Evolutionary conservation across 108 stramenopile species (phyloP).

Genomic region (Fragilariopsis cylindrus): DNA sequence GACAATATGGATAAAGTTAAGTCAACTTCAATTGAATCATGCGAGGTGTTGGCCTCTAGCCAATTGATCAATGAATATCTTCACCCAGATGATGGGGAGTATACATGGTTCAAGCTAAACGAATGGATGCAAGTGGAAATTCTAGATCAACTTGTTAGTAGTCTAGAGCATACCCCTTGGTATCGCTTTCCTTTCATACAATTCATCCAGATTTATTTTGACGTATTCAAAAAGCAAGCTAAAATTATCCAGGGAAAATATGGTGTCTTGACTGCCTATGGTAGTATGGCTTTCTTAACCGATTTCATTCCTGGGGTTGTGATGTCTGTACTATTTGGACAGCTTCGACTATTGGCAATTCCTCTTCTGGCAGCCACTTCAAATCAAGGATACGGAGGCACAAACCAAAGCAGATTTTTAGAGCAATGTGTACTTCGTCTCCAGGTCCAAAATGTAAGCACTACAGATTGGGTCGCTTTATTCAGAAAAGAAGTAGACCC

Average conservation of each 20-base stretch:
- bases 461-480: not conserved
- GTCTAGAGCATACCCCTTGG: slow-evolving; percentile 17
- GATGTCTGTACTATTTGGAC: slow-evolving; percentile 4
- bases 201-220: not conserved
- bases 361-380: no score
- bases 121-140: slow-evolving; percentile 16
- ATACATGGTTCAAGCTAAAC: slow-evolving; percentile 8
- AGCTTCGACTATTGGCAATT: not conserved
- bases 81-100: slow-evolving; percentile 6
- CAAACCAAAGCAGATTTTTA: no score
- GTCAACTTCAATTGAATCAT: not conserved
- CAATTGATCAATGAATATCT: not conserved
- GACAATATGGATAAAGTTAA: not conserved
- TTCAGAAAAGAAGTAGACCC: not conserved
- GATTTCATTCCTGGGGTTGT: not conserved
- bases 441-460: not conserved
- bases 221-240: not conserved
- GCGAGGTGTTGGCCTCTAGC: not conserved
- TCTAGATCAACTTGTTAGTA: not conserved
- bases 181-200: slow-evolving; percentile 3
- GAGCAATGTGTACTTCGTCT: no score
- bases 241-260: not conserved
- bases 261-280: slow-evolving; percentile 5
- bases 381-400: no score
- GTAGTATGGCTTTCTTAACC: not conserved